Evolutionary conservation across 2,329 filamentous ascomycete species (phyloP).

Genomic region (Venturia nashicola): DNA sequence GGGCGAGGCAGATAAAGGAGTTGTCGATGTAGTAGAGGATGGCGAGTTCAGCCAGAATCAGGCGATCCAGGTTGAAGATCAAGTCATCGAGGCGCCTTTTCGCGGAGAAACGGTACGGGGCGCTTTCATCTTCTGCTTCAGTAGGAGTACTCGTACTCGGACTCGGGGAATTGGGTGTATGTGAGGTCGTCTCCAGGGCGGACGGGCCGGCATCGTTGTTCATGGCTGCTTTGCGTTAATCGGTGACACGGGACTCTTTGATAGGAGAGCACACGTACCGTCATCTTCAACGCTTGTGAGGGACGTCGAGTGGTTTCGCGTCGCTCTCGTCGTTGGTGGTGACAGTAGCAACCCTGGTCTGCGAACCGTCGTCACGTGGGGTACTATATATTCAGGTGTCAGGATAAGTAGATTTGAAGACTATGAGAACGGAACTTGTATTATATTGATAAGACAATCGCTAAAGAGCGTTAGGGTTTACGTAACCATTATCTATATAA

Average conservation of each 20-base stretch:
- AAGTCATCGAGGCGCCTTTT: constrained; percentile 36
- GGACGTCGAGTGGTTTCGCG: background rate
- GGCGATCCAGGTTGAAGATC: constrained; percentile 43
- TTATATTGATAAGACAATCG: too few relatives aligned
- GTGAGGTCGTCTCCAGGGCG: background rate
- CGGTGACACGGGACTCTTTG: background rate
- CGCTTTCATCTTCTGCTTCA: background rate
- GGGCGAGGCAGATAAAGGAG: constrained; percentile 43
- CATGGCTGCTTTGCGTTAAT: background rate
- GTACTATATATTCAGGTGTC: too few relatives aligned
- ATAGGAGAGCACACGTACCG: background rate
- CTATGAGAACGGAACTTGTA: too few relatives aligned
- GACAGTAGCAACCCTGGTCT: too few relatives aligned
- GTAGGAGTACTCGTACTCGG: too few relatives aligned
- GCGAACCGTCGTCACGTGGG: too few relatives aligned
- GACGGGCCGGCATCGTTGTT: constrained; percentile 3
- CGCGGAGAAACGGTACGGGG: background rate
- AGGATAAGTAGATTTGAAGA: too few relatives aligned
- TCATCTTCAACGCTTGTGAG: background rate
- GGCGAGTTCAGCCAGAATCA: constrained; percentile 50
- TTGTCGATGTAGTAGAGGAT: constrained; percentile 53
- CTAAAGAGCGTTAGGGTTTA: too few relatives aligned
- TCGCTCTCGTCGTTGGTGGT: background rate
- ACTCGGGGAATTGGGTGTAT: background rate
- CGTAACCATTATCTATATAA: too few relatives aligned